These are phyloP conservation scores for Trichoderma lentiforme DNA, from an alignment of 2,329 filamentous ascomycete genomes.

Conservation along the genomic window DNA sequence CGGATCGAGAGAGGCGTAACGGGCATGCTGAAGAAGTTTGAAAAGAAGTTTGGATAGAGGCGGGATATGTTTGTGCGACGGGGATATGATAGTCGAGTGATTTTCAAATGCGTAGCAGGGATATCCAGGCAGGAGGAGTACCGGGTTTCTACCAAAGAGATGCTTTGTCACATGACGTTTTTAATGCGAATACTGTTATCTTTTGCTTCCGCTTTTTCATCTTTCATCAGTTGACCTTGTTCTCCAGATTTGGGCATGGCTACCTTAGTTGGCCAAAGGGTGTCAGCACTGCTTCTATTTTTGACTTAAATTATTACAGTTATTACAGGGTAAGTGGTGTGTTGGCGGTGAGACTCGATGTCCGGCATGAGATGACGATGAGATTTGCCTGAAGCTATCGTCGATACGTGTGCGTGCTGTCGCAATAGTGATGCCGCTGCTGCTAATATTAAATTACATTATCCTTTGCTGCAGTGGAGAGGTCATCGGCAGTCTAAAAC, in stretches of 20 bases:
- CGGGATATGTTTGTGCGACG: neutral
- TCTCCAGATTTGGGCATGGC: neutral
- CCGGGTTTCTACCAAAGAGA: neutral
- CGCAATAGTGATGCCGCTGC: neutral
- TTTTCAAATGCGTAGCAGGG: neutral
- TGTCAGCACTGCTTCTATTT: slow-evolving; percentile 10
- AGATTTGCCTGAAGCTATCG: neutral
- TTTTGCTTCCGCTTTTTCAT: neutral
- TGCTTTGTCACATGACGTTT: neutral
- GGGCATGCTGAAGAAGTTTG: slow-evolving; percentile 72
- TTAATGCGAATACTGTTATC: neutral
- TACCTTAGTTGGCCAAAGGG: neutral
- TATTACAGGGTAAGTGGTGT: neutral
- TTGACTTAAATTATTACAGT: neutral
- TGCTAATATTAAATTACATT: neutral
- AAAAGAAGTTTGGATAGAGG: slow-evolving; percentile 64
- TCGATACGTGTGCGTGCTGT: neutral
- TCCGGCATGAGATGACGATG: neutral
- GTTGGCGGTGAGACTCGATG: neutral
- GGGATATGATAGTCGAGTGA: neutral
- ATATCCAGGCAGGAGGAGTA: slow-evolving; percentile 9
- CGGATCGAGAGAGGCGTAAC: slow-evolving; percentile 67
- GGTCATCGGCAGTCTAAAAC: neutral
- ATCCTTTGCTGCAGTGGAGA: neutral
- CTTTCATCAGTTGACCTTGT: neutral